phyloP scores from a whole-genome alignment of 1,284 basidiomycete genomes.

The Marasmius fiardii region DNA sequence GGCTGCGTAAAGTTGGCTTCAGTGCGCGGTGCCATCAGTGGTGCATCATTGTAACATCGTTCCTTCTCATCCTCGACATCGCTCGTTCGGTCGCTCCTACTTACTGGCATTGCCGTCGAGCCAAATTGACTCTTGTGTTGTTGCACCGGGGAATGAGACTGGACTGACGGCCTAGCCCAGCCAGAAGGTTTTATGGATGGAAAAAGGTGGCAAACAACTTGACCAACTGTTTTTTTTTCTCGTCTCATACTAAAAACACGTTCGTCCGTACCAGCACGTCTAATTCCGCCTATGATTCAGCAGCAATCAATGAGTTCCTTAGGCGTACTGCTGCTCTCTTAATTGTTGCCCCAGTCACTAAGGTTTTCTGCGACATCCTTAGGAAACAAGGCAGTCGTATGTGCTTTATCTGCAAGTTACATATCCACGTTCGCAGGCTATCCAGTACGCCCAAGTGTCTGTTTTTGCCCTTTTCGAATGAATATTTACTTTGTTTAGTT shows the following conservation, averaged over 20 bases:
- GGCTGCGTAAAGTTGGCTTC: background rate
- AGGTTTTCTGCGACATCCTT: conserved; percentile 10
- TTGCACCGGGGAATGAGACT: conserved; percentile 61
- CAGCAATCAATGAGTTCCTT: conserved; percentile 61
- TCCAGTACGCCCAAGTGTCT: conserved; percentile 49
- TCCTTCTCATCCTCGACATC: conserved; percentile 16
- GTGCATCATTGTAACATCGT: conserved; percentile 3
- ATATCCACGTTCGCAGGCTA: conserved; percentile 82
- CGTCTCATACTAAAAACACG: background rate
- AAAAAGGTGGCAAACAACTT: conserved; percentile 46
- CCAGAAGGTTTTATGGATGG: conserved; percentile 76
- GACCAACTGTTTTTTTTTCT: background rate
- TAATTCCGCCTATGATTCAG: conserved; percentile 58
- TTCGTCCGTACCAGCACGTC: conserved; percentile 39
- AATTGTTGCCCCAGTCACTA: conserved; percentile 9
- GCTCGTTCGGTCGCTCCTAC: conserved; percentile 15
- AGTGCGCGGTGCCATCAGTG: background rate
- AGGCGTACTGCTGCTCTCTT: conserved; percentile 46
- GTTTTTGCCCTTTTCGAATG: background rate
- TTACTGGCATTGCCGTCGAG: conserved; percentile 16
- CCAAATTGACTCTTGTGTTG: conserved; percentile 20
- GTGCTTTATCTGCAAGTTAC: conserved; percentile 78
- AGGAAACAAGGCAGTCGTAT: conserved; percentile 82
- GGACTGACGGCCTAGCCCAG: conserved; percentile 55
- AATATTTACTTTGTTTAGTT: conserved; percentile 32